A percentile compares a stretch with the other conserved stretches of the same genome.
Conservation (phyloP, 202 grass and related monocot genomes). For the Eragrostis tef region DNA sequence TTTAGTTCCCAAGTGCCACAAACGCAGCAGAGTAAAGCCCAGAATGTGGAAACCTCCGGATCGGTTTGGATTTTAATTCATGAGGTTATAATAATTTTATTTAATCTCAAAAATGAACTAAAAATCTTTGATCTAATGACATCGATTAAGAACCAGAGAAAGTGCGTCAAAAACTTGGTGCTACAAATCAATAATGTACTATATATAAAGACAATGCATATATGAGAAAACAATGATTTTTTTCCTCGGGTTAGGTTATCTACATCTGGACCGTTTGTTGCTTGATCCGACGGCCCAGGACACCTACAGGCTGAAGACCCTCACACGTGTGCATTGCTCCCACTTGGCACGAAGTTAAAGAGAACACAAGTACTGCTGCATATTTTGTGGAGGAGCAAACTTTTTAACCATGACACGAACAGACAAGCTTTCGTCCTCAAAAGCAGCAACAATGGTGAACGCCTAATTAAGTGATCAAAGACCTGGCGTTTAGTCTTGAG, state of each 20-base stretch:
- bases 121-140: too few species aligned
- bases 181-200: too few species aligned
- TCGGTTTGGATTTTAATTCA: too few species aligned
- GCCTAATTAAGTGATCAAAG: slow-evolving; percentile 49
- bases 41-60: background rate
- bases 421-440: slow-evolving; percentile 56
- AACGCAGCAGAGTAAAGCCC: background rate
- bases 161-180: too few species aligned
- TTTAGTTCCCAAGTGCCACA: background rate
- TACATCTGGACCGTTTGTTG: background rate
- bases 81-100: too few species aligned
- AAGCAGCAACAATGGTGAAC: slow-evolving; percentile 52
- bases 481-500: slow-evolving; percentile 36
- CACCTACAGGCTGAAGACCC: background rate
- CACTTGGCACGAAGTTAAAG: background rate
- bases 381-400: background rate
- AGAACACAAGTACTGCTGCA: background rate
- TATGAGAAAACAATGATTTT: too few species aligned
- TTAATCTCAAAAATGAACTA: too few species aligned
- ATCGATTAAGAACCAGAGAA: too few species aligned
- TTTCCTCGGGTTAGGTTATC: background rate
- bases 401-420: slow-evolving; percentile 46
- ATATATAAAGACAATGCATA: too few species aligned
- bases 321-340: slow-evolving; percentile 18
- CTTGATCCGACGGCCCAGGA: background rate